A percentile compares a stretch with the other conserved stretches of the same genome.
phyloP scores from a whole-genome alignment of 116 monocot species.

The Papilionanthe hybrid region DNA sequence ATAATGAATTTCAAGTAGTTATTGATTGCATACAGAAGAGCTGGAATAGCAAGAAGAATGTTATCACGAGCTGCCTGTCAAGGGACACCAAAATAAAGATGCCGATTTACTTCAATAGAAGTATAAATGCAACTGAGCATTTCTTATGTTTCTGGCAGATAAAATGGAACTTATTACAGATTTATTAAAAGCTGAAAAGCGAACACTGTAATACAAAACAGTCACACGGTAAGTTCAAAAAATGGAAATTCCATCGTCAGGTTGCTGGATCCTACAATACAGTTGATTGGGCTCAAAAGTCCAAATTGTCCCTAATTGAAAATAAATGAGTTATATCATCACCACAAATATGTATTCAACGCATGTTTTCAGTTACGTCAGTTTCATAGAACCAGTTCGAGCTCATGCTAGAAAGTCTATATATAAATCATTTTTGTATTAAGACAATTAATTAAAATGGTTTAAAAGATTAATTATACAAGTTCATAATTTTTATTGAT shows the following conservation, averaged over 20 bases:
- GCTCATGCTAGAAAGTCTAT: too few relatives aligned
- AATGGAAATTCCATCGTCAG: too few relatives aligned
- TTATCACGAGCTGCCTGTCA: constrained; percentile 88
- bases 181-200: neutral
- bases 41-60: constrained; percentile 86
- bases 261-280: too few relatives aligned
- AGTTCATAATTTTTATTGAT: too few relatives aligned
- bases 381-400: too few relatives aligned
- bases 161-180: neutral
- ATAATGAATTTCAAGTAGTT: constrained; percentile 95
- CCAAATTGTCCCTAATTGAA: too few relatives aligned
- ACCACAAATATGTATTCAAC: too few relatives aligned
- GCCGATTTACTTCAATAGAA: neutral
- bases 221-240: neutral
- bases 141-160: neutral
- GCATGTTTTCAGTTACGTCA: too few relatives aligned
- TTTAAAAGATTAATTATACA: too few relatives aligned
- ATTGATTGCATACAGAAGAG: constrained; percentile 93
- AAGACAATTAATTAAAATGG: too few relatives aligned
- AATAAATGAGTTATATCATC: too few relatives aligned
- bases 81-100: neutral
- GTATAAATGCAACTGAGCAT: neutral
- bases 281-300: neutral
- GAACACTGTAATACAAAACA: neutral
- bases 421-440: too few relatives aligned